Percentiles rank a stretch among this genome's conserved stretches.
phyloP scores from a whole-genome alignment of 2,329 filamentous ascomycete species.

The Phoma sp. region DNA sequence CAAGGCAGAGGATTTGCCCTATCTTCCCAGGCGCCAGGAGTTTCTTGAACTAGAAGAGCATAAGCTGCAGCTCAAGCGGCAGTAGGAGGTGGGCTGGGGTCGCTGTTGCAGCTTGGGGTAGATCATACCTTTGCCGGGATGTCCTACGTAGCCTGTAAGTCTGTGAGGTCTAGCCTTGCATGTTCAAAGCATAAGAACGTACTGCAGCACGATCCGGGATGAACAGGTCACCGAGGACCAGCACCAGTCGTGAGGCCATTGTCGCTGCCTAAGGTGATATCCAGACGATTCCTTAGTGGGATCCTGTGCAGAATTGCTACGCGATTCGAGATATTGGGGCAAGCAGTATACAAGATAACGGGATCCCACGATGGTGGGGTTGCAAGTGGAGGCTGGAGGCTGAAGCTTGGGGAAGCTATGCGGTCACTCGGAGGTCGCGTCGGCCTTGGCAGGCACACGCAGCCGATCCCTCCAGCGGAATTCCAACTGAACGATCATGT shows the following conservation, averaged over 20 bases:
- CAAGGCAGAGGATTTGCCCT: slow-evolving; percentile 63
- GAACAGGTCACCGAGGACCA: slow-evolving; percentile 52
- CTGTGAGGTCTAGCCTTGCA: slow-evolving; percentile 39
- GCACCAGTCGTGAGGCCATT: slow-evolving; percentile 52
- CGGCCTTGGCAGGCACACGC: slow-evolving; percentile 13
- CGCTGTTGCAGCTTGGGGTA: not conserved
- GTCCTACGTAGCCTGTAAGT: slow-evolving; percentile 49
- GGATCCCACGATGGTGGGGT: slow-evolving; percentile 2
- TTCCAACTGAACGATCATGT: too few relatives aligned
- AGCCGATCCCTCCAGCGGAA: too few relatives aligned
- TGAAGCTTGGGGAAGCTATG: slow-evolving; percentile 18
- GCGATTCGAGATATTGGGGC: not conserved
- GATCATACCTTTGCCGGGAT: slow-evolving; percentile 50
- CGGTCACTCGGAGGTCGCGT: slow-evolving; percentile 13
- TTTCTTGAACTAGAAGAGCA: slow-evolving; percentile 54
- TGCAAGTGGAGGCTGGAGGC: slow-evolving; percentile 8
- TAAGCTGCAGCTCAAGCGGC: slow-evolving; percentile 13
- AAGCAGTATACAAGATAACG: not conserved
- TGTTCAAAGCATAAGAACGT: slow-evolving; percentile 23
- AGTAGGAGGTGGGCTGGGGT: not conserved
- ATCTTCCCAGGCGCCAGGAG: slow-evolving; percentile 65
- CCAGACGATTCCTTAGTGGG: not conserved
- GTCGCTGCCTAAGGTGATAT: slow-evolving; percentile 14
- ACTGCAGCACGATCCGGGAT: slow-evolving; percentile 52
- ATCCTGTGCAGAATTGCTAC: not conserved